Base-by-base conservation (phyloP, 2,329 filamentous ascomycete genomes). In the Bipolaris zeicola region DNA sequence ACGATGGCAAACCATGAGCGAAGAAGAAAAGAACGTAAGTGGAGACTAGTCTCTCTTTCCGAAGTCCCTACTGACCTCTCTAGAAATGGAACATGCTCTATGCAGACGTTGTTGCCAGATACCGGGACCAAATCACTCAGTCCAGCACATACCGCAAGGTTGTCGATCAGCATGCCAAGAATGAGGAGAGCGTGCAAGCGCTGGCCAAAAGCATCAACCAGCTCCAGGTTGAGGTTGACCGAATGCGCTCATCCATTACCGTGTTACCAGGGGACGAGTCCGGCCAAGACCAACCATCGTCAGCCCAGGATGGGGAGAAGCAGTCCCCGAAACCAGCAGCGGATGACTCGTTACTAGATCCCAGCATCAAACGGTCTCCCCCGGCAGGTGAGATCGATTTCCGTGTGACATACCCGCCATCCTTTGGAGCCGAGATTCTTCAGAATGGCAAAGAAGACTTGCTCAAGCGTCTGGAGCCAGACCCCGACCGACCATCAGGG, bases 391-490 rank as follows among this genome's bases (percentile, higher is more conserved):
- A 77, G 66, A 78, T 78, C 57, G 80, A 82, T 68, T 80, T 80
- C 68, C 79, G 79, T 67, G 79, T 82, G 70, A 77, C 77, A 37
- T 81, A 81, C 58, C 78, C 78, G 60, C 80, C 80, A 36, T 76
- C 77, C 42, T 79, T 80, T 52, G 80, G 80, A 41, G 76, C 77
- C 37, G 77, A 78, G 62, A 81, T 82, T 53, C 74, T 83, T 38
- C 79, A 80, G 51, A 77, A 75, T 64, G 80, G 80, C 52, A 83
- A 83, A 63, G 77, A 79, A 52, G 80, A 82, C 65, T 70, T 83
- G 24, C 77, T 83, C 72, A 81, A 81, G 69, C 74, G 80, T 62
- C 71, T 82, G 42, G 79, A 81, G 62, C 77, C 76, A 50, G 78
- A 80, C 63, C 74, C 77, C 56, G 72, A 77, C 64, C 73, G 74